These are phyloP conservation scores for Saxophila tyrrhenica DNA, from an alignment of 495 filamentous ascomycete genomes.

Conservation along the genomic window DNA sequence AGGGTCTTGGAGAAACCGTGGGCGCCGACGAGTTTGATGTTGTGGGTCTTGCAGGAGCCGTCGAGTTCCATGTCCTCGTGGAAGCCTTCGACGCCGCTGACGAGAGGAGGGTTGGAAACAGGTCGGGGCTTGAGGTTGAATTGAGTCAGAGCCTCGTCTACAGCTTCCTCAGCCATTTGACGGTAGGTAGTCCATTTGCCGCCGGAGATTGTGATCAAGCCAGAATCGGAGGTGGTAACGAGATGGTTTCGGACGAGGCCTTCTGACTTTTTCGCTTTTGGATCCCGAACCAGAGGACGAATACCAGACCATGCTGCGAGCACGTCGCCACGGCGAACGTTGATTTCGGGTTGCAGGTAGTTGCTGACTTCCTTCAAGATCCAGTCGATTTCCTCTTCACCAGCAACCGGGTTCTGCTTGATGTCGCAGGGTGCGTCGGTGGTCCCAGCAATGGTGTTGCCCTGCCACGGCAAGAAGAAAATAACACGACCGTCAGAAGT, in stretches of 20 bases:
- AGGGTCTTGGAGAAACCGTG: slow-evolving; percentile 92
- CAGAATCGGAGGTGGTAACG: slow-evolving; percentile 73
- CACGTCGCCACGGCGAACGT: slow-evolving; percentile 85
- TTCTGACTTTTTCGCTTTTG: slow-evolving; percentile 85
- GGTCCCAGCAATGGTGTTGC: slow-evolving; percentile 96
- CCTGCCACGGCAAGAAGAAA: slow-evolving; percentile 99
- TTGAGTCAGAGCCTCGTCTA: slow-evolving; percentile 72
- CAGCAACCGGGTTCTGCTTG: slow-evolving; percentile 70
- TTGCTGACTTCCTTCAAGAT: slow-evolving; percentile 83
- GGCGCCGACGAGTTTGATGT: slow-evolving; percentile 79
- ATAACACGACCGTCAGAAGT: slow-evolving; percentile 96
- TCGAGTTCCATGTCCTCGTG: slow-evolving; percentile 60
- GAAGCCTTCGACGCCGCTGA: slow-evolving; percentile 46
- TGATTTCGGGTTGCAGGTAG: slow-evolving; percentile 88
- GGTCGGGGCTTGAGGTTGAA: slow-evolving; percentile 58
- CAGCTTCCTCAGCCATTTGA: slow-evolving; percentile 96
- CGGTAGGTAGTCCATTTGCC: slow-evolving; percentile 99
- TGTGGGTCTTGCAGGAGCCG: slow-evolving; percentile 83
- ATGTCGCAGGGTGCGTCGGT: slow-evolving; percentile 83
- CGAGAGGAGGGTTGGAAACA: slow-evolving; percentile 49
- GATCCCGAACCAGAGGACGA: slow-evolving; percentile 85
- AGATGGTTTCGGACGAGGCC: slow-evolving; percentile 93
- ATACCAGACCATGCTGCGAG: slow-evolving; percentile 95
- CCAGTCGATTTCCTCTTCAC: slow-evolving; percentile 92
- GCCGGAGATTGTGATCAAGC: slow-evolving; percentile 87